Evolutionary conservation across 495 filamentous ascomycete species (phyloP), one percentile per base, ranked within the genome.

Genomic region (Penicillium manginii): DNA sequence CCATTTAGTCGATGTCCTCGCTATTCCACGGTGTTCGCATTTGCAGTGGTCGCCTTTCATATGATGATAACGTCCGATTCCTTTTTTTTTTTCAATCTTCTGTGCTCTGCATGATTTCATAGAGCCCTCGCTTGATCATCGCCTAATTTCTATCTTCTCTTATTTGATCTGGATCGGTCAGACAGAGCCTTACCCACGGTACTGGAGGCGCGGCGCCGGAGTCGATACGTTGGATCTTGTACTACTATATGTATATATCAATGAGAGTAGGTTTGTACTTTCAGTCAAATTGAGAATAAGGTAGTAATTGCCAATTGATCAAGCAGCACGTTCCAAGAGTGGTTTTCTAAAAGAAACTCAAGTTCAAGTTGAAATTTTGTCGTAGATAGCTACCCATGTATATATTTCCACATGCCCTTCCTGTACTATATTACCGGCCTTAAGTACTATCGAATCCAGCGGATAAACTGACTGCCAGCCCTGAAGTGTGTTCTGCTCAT

Each of bases 31-130:
- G 45, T 47, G 45, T 47, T 47, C 22, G 45, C 45, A 47, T 33
- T 60, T 31, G 58, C 53, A 43, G 31, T 23, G 17, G 45, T 55
- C 47, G 10, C 26, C 18, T 29, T 29, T 29, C 45, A 22, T 45
- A 65, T 53, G 62, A 65, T 56, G 48, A 32, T 64, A 43, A 65
- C 58, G 62, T 58, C 58, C 51, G 33, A 45, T 58, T 39, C 37
- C 14, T 48, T 48, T 50, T 55, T 46, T 29, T 15, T 55, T 60
- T 32, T 43, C 33, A 29, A 31, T 29, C 46, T 14, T 48, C 59
- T 49, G 10, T 43, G 29, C 21, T 29, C 49, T 51, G 48, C 22
- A 31, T 50, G 18, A 3, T 57, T 52, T 54, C 49, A 64, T 64
- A 60, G 57, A 60, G 43, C 50, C 35, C 14, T 33, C 19, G 22